Evolutionary conservation across 495 filamentous ascomycete genomes (phyloP).

Genomic region (Beverwykella pulmonaria): DNA sequence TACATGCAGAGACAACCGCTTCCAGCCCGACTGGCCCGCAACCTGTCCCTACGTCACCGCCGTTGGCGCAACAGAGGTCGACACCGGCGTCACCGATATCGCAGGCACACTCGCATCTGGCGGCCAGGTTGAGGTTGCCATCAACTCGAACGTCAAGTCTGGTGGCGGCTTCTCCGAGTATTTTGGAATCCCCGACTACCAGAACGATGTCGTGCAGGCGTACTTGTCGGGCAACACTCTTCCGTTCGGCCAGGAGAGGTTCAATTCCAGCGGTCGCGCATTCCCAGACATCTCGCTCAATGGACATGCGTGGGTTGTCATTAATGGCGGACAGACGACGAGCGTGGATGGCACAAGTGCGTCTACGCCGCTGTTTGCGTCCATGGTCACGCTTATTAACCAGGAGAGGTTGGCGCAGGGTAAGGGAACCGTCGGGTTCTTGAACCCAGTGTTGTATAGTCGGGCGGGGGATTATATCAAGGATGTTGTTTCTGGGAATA

Average conservation of each 20-base stretch:
- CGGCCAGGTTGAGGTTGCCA: conserved; percentile 25
- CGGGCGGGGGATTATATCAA: conserved; percentile 37
- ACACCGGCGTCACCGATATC: conserved; percentile 14
- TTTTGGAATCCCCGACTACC: conserved; percentile 43
- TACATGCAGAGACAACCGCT: conserved; percentile 36
- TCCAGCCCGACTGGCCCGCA: conserved; percentile 44
- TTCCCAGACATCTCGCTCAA: conserved; percentile 47
- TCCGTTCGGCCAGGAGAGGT: conserved; percentile 52
- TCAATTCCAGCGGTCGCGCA: conserved; percentile 58
- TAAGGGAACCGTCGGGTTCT: conserved; percentile 43
- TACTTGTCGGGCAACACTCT: conserved; percentile 41
- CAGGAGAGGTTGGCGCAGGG: conserved; percentile 41
- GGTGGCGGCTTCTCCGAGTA: conserved; percentile 47
- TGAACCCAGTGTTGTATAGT: conserved; percentile 47
- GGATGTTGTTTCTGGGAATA: conserved; percentile 41
- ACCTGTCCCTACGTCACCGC: conserved; percentile 46
- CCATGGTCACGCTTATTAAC: conserved; percentile 45
- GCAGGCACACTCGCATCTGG: conserved; percentile 36
- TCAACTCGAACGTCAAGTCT: conserved; percentile 24
- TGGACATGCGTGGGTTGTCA: conserved; percentile 35
- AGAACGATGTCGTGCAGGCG: conserved; percentile 35
- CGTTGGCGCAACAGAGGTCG: conserved; percentile 43
- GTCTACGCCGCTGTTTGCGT: conserved; percentile 38
- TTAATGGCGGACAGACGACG: conserved; percentile 31
- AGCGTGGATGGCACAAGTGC: conserved; percentile 44